Percentiles rank a stretch among this genome's conserved stretches.
Conservation (phyloP, 805 yeast species). For the Kregervanrija pseudodelftensis region DNA sequence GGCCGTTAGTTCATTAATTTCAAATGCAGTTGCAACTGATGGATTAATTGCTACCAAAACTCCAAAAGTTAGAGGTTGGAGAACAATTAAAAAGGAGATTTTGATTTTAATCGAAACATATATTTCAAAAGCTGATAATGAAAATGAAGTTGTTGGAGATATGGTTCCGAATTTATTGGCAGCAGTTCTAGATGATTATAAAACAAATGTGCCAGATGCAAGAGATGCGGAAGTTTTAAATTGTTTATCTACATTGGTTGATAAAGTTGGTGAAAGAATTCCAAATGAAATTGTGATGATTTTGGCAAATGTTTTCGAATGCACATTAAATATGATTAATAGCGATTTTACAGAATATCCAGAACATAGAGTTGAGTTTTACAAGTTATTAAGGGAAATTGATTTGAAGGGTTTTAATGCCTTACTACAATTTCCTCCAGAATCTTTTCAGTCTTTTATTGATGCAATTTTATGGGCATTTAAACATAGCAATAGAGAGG, state of each 20-base stretch:
- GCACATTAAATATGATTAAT: slow-evolving; percentile 91
- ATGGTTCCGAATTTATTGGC: slow-evolving; percentile 75
- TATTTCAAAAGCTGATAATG: slow-evolving; percentile 77
- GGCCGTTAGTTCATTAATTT: slow-evolving; percentile 83
- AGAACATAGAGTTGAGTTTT: slow-evolving; percentile 95
- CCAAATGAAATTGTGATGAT: slow-evolving; percentile 86
- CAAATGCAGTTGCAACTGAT: slow-evolving; percentile 68
- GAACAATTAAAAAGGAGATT: slow-evolving; percentile 94
- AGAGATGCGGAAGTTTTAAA: slow-evolving; percentile 96
- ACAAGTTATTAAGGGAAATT: slow-evolving; percentile 81
- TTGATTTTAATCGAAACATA: slow-evolving; percentile 84
- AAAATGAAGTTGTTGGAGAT: slow-evolving; percentile 75
- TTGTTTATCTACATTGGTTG: slow-evolving; percentile 87
- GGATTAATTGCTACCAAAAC: slow-evolving; percentile 91
- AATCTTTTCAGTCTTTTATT: slow-evolving; percentile 82
- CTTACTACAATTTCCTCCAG: slow-evolving; percentile 79
- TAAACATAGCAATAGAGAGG: slow-evolving; percentile 95
- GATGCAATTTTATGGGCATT: slow-evolving; percentile 98
- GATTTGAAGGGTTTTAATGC: slow-evolving; percentile 82
- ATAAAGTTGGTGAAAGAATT: slow-evolving; percentile 79
- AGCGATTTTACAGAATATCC: slow-evolving; percentile 95
- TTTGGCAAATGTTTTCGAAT: slow-evolving; percentile 85
- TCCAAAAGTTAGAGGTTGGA: slow-evolving; percentile 88
- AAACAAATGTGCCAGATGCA: slow-evolving; percentile 85
- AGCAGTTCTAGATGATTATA: slow-evolving; percentile 86